phyloP scores from a whole-genome alignment of 2,329 filamentous ascomycete species.

The Hymenoscyphus albidus region DNA sequence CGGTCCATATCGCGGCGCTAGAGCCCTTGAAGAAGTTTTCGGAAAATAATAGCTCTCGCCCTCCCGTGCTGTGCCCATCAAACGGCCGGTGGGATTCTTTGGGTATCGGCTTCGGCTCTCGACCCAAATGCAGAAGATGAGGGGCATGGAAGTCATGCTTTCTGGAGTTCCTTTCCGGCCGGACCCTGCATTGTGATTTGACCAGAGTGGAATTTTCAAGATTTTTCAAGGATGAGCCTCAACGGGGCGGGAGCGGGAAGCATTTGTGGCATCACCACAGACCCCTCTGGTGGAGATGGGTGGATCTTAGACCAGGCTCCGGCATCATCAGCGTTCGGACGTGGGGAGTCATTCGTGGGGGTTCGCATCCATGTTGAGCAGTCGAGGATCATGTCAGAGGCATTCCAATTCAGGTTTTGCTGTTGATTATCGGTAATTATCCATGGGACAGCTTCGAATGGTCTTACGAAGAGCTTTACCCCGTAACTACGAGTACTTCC shows the following conservation, averaged over 20 bases:
- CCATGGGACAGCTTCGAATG: neutral
- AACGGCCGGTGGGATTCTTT: neutral
- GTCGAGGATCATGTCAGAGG: conserved; percentile 2
- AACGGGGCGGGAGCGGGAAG: conserved; percentile 8
- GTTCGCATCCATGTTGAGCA: neutral
- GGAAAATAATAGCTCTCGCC: too few species aligned
- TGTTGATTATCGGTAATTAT: conserved; percentile 6
- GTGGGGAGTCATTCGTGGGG: conserved; percentile 6
- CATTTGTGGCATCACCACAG: neutral
- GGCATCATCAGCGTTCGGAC: conserved; percentile 1
- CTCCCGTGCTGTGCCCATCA: too few species aligned
- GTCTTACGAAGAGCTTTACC: neutral
- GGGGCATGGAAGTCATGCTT: neutral
- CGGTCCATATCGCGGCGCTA: too few species aligned
- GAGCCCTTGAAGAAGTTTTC: too few species aligned
- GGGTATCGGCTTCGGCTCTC: neutral
- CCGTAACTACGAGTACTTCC: neutral
- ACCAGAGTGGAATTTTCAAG: neutral
- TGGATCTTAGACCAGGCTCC: neutral
- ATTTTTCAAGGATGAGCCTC: neutral
- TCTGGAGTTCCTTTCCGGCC: neutral
- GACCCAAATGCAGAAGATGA: neutral
- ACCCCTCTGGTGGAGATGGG: neutral
- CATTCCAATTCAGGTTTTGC: neutral
- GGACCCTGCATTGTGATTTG: neutral